Percentiles rank a stretch among this genome's conserved stretches.
Conservation (phyloP, 108 stramenopile genomes). For the Bacterosira constricta region DNA sequence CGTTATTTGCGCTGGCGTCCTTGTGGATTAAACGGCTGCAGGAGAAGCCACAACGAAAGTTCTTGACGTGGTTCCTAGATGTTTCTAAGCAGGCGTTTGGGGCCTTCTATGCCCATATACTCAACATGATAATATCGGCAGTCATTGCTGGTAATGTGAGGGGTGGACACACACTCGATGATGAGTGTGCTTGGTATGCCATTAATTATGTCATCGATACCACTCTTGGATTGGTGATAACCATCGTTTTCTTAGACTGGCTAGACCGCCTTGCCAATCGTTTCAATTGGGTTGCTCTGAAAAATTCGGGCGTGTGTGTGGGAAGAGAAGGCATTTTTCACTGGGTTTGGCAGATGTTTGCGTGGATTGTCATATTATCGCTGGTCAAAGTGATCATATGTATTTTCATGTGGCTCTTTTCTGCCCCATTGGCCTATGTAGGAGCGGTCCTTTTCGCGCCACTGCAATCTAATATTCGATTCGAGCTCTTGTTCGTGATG, state of each 20-base stretch:
- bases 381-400: slow-evolving; percentile 80
- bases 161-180: slow-evolving; percentile 63
- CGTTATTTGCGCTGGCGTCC: slow-evolving; percentile 70
- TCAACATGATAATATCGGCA: slow-evolving; percentile 90
- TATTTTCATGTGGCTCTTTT: slow-evolving; percentile 68
- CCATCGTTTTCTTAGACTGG: slow-evolving; percentile 68
- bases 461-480: slow-evolving; percentile 77
- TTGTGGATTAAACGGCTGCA: slow-evolving; percentile 81
- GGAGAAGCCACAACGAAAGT: slow-evolving; percentile 76
- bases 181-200: slow-evolving; percentile 94
- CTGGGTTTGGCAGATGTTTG: slow-evolving; percentile 77
- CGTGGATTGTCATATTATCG: slow-evolving; percentile 83
- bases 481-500: slow-evolving; percentile 92
- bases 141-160: slow-evolving; percentile 64
- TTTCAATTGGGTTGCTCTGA: slow-evolving; percentile 73
- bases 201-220: slow-evolving; percentile 89
- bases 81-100: slow-evolving; percentile 87
- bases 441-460: slow-evolving; percentile 80
- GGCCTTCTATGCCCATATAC: slow-evolving; percentile 89
- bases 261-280: slow-evolving; percentile 70
- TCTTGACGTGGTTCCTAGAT: slow-evolving; percentile 88
- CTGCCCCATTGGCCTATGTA: slow-evolving; percentile 63
- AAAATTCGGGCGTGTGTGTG: slow-evolving; percentile 86
- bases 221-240: slow-evolving; percentile 78
- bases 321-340: slow-evolving; percentile 72